Conservation (phyloP, 2,329 filamentous ascomycete species). For the Cercospora sp. region DNA sequence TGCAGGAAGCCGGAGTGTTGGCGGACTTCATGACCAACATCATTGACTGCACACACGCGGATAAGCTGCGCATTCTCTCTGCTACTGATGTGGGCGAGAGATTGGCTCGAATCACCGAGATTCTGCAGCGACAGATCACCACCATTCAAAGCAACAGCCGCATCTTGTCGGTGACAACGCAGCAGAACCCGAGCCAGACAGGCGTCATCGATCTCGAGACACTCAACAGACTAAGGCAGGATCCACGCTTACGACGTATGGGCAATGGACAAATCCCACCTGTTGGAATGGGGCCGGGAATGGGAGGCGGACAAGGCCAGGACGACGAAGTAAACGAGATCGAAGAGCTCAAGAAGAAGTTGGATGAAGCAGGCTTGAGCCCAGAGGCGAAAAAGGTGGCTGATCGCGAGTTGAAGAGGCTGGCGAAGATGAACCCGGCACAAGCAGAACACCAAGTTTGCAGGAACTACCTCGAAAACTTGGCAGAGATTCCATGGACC, state of each 20-base stretch:
- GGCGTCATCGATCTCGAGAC: constrained; percentile 47
- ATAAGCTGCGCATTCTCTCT: constrained; percentile 85
- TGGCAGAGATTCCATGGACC: constrained; percentile 92
- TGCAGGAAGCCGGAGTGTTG: constrained; percentile 78
- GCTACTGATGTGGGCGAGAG: constrained; percentile 75
- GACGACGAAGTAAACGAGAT: constrained; percentile 87
- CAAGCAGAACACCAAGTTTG: constrained; percentile 96
- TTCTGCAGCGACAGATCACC: constrained; percentile 78
- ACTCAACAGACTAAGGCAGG: constrained; percentile 46
- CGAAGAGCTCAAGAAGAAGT: constrained; percentile 84
- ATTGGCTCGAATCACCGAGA: constrained; percentile 76
- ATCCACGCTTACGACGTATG: constrained; percentile 42
- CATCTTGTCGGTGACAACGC: constrained; percentile 73
- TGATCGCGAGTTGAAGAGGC: constrained; percentile 78
- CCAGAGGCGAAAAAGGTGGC: constrained; percentile 88
- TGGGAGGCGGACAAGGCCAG: constrained; percentile 46
- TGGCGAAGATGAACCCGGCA: constrained; percentile 93
- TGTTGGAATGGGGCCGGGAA: constrained; percentile 38
- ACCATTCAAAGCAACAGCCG: constrained; percentile 85
- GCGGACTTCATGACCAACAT: constrained; percentile 98
- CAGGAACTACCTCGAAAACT: constrained; percentile 87
- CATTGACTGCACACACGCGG: constrained; percentile 81
- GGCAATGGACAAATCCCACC: constrained; percentile 36
- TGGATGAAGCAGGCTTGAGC: constrained; percentile 77
- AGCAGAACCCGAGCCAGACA: constrained; percentile 44